These are phyloP conservation scores for Lactifluus volemus DNA, from an alignment of 768 basidiomycete genomes.

Conservation along the genomic window DNA sequence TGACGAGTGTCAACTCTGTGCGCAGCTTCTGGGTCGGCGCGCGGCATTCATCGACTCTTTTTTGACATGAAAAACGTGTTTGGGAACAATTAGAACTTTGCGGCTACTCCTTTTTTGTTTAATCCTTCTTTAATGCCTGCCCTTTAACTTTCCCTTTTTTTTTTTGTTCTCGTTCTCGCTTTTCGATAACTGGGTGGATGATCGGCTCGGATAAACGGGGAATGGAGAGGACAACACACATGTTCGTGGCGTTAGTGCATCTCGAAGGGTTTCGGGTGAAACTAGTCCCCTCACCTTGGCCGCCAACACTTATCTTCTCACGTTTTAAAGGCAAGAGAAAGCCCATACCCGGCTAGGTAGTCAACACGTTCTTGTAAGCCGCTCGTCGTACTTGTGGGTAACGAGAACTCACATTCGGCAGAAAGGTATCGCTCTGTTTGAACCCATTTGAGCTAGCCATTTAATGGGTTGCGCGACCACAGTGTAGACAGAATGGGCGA, in stretches of 20 bases:
- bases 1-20: conserved; percentile 1
- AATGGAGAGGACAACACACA: background rate
- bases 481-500: background rate
- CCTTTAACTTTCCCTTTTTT: background rate
- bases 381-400: too few relatives aligned
- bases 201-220: conserved; percentile 10
- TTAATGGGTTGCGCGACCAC: background rate
- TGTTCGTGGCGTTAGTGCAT: too few relatives aligned
- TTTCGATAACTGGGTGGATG: background rate
- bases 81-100: background rate
- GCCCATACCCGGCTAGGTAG: background rate
- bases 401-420: too few relatives aligned
- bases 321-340: background rate
- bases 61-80: conserved; percentile 8
- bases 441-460: background rate
- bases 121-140: background rate
- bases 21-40: background rate
- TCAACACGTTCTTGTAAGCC: background rate
- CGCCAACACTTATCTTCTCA: background rate
- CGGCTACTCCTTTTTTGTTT: background rate
- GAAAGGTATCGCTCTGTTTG: background rate
- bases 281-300: background rate
- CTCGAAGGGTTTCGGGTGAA: background rate
- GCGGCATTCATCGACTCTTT: background rate
- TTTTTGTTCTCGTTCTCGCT: background rate